Conservation (phyloP, 306 rosid genomes). For the Vigna trinervia region DNA sequence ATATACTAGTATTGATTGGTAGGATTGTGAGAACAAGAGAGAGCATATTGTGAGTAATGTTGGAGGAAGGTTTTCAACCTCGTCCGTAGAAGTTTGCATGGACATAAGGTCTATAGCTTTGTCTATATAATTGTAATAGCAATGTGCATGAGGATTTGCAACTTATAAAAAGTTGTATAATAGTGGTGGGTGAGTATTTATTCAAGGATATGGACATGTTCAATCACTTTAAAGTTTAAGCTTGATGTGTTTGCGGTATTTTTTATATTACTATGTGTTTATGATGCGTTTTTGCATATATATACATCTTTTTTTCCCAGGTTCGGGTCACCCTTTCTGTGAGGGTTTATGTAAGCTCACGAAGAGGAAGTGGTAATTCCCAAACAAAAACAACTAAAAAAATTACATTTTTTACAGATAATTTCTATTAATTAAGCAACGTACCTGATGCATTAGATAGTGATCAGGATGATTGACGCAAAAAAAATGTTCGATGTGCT, state of each 20-base stretch:
- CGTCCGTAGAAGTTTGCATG: too few relatives aligned
- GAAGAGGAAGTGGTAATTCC: neutral
- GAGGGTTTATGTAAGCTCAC: constrained; percentile 2
- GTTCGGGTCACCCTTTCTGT: neutral
- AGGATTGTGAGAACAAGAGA: neutral
- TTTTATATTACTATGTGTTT: neutral
- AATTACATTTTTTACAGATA: constrained; percentile 4
- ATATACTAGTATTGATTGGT: neutral
- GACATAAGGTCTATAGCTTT: too few relatives aligned
- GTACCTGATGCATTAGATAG: constrained; percentile 85
- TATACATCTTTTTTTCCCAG: neutral
- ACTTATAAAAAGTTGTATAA: too few relatives aligned
- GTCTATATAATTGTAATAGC: too few relatives aligned
- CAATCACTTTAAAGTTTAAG: too few relatives aligned
- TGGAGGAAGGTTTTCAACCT: too few relatives aligned
- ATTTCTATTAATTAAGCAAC: constrained; percentile 29
- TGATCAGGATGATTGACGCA: constrained; percentile 90
- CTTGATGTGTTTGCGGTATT: too few relatives aligned
- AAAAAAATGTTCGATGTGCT: constrained; percentile 92
- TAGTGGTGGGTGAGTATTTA: too few relatives aligned
- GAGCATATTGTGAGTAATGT: neutral
- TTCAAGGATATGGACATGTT: too few relatives aligned
- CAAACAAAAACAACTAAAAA: constrained; percentile 2
- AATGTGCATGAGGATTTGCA: too few relatives aligned
- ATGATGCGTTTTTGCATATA: neutral